These are phyloP conservation scores for Ogataea pilisensis DNA, from an alignment of 805 yeast species.

Conservation along the genomic window DNA sequence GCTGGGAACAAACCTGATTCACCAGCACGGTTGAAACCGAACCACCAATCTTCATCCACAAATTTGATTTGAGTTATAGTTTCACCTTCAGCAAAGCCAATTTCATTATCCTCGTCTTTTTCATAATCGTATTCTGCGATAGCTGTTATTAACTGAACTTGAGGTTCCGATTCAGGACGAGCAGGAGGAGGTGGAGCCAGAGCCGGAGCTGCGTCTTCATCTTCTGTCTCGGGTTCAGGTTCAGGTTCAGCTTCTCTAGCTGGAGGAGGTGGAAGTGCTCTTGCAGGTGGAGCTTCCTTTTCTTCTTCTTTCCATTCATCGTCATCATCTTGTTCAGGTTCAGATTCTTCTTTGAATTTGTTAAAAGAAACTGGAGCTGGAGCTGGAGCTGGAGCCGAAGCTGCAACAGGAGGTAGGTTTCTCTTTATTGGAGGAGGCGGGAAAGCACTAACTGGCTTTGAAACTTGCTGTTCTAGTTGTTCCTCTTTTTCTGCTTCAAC, in stretches of 20 bases:
- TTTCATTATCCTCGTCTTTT: constrained; percentile 74
- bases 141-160: constrained; percentile 40
- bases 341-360: constrained; percentile 16
- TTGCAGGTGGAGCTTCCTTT: constrained; percentile 24
- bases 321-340: constrained; percentile 17
- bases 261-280: constrained; percentile 6
- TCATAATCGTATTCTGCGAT: constrained; percentile 78
- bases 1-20: constrained; percentile 57
- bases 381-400: constrained; percentile 18
- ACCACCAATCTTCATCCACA: constrained; percentile 75
- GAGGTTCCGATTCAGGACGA: constrained; percentile 17
- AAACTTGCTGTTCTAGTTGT: constrained; percentile 21
- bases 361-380: constrained; percentile 9
- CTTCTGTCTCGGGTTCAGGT: constrained; percentile 17
- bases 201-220: constrained; percentile 7
- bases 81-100: constrained; percentile 65
- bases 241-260: constrained; percentile 17
- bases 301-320: constrained; percentile 18
- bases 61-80: constrained; percentile 59
- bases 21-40: constrained; percentile 34
- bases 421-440: constrained; percentile 20
- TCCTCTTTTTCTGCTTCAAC: constrained; percentile 24
- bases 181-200: constrained; percentile 13
- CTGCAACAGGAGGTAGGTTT: constrained; percentile 10
- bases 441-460: constrained; percentile 12